A percentile compares a stretch with the other conserved stretches of the same genome.
These are phyloP conservation scores for Chlorella sp. DNA, from an alignment of 139 green algal species.

Conservation along the genomic window DNA sequence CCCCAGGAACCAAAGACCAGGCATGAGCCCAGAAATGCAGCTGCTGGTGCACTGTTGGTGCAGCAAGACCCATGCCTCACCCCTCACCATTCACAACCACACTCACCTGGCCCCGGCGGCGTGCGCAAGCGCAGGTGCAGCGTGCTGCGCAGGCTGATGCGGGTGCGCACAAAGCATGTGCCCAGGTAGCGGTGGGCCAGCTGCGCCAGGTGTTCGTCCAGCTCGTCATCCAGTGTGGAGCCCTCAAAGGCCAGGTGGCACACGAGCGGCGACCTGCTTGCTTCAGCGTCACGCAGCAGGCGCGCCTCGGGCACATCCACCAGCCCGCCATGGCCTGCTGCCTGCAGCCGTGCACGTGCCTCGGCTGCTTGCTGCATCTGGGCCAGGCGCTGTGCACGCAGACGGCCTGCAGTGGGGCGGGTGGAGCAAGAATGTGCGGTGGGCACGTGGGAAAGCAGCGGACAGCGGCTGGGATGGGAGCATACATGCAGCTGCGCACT, in stretches of 20 bases:
- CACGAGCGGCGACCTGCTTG: neutral
- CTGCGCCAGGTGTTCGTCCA: conserved; percentile 16
- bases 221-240: conserved; percentile 1
- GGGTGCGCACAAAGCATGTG: conserved; percentile 26
- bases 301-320: neutral
- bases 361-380: conserved; percentile 21
- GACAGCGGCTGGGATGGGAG: too few species aligned
- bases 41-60: too few species aligned
- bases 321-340: conserved; percentile 3
- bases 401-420: neutral
- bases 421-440: neutral
- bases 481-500: too few species aligned
- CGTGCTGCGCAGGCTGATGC: conserved; percentile 18
- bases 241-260: conserved; percentile 16
- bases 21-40: too few species aligned
- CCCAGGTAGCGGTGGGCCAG: conserved; percentile 34
- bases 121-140: conserved; percentile 24
- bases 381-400: neutral
- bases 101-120: conserved; percentile 21
- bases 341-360: neutral
- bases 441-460: neutral
- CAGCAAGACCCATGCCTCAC: too few species aligned
- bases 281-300: neutral
- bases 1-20: too few species aligned
- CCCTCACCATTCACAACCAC: neutral